A percentile compares a stretch with the other conserved stretches of the same genome.
Conservation (phyloP, 2,329 filamentous ascomycete genomes). For the Aspergillus udagawae region DNA sequence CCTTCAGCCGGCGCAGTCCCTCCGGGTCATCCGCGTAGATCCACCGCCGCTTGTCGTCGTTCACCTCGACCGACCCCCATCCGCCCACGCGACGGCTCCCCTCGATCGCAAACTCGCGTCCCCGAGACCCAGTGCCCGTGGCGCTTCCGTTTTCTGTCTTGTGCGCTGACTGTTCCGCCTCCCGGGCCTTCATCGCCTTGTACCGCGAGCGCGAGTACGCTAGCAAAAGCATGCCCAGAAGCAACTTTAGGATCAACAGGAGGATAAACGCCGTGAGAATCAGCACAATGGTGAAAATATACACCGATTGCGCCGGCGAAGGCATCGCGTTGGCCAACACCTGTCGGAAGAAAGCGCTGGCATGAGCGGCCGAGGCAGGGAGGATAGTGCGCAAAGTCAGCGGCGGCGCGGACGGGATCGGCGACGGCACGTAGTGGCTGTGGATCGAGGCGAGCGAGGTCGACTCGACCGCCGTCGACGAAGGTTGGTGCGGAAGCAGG, state of each 20-base stretch:
- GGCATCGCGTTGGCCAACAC: conserved; percentile 41
- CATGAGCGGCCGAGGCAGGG: conserved; percentile 50
- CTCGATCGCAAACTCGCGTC: conserved; percentile 55
- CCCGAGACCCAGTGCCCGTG: conserved; percentile 22
- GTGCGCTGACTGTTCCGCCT: conserved; percentile 32
- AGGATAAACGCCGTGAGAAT: conserved; percentile 82
- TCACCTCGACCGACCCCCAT: conserved; percentile 81
- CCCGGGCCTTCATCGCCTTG: conserved; percentile 69
- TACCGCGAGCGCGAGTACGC: conserved; percentile 77
- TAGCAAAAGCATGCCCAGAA: conserved; percentile 83
- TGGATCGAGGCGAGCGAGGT: conserved; percentile 43
- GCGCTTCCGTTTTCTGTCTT: conserved; percentile 6
- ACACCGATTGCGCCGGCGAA: conserved; percentile 38
- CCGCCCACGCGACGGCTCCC: conserved; percentile 75
- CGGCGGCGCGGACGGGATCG: conserved; percentile 62
- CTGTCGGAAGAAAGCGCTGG: conserved; percentile 36
- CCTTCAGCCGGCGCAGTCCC: conserved; percentile 59
- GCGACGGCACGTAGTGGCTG: conserved; percentile 53
- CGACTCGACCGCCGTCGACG: conserved; percentile 30
- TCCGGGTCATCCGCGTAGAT: conserved; percentile 84
- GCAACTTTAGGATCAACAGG: conserved; percentile 75
- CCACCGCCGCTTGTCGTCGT: conserved; percentile 78
- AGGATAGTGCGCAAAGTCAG: conserved; percentile 53
- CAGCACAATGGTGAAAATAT: conserved; percentile 66
- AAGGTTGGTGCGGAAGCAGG: conserved; percentile 69